Evolutionary conservation across 108 stramenopile genomes (phyloP).

Genomic region (Cylindrotheca fusiformis): DNA sequence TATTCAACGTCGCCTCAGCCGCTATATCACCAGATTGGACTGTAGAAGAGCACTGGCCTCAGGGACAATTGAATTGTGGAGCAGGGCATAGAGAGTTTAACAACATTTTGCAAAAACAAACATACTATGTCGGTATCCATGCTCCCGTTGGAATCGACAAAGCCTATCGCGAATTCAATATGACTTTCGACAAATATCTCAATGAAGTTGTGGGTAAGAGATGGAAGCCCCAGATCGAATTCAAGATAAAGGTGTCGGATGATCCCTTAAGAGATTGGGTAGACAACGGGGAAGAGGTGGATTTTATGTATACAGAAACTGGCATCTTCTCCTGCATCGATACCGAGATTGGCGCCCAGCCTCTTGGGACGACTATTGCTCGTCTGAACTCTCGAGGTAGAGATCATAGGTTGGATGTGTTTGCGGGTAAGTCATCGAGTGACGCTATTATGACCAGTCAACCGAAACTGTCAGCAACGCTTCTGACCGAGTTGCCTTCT

Average conservation of each 20-base stretch:
- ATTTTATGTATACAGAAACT: slow-evolving; percentile 38
- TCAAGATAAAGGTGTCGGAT: slow-evolving; percentile 12
- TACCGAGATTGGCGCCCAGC: slow-evolving; percentile 23
- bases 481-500: no score
- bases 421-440: slow-evolving; percentile 28
- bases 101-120: neutral
- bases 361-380: slow-evolving; percentile 10
- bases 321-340: slow-evolving; percentile 31
- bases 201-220: slow-evolving; percentile 29
- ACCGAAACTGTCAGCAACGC: no score
- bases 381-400: neutral
- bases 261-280: neutral
- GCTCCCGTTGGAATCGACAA: slow-evolving; percentile 26
- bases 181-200: slow-evolving; percentile 27
- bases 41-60: neutral
- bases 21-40: neutral
- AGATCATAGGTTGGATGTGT: slow-evolving; percentile 6
- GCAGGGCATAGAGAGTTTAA: neutral
- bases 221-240: slow-evolving; percentile 23
- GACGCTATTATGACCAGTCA: no score
- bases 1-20: no score
- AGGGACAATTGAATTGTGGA: neutral
- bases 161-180: slow-evolving; percentile 24
- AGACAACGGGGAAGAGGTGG: slow-evolving; percentile 6
- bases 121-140: slow-evolving; percentile 31